A percentile compares a stretch with the other conserved stretches of the same genome.
Conservation (phyloP, 139 green algal species). For the Pleodorina starrii region DNA sequence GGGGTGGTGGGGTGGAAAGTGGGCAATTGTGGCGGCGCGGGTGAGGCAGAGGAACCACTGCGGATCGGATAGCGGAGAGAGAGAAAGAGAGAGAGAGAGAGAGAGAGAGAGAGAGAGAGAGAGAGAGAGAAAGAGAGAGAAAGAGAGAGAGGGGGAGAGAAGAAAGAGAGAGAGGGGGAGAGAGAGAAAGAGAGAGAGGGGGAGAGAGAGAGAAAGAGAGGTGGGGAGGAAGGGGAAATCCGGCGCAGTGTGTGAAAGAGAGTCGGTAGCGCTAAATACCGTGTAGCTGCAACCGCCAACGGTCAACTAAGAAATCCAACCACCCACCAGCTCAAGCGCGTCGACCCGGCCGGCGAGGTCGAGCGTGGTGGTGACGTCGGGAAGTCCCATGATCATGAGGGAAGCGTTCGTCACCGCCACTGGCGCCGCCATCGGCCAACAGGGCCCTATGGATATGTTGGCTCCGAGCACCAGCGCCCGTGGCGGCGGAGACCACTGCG, state of each 20-base stretch:
- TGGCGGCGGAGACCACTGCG: not conserved
- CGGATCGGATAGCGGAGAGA: no score
- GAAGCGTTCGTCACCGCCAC: not conserved
- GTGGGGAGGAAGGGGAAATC: not conserved
- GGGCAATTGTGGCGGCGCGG: not conserved
- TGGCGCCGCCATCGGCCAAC: conserved; percentile 3
- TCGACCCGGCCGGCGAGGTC: not conserved
- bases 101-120: not conserved
- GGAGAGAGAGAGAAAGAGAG: not conserved
- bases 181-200: not conserved
- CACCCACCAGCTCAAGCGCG: conserved; percentile 18
- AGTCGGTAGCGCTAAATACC: no score
- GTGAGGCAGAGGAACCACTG: not conserved
- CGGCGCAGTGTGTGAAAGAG: no score
- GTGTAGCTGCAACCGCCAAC: no score
- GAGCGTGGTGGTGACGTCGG: not conserved
- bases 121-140: not conserved
- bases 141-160: not conserved
- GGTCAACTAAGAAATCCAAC: no score
- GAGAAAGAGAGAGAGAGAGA: not conserved
- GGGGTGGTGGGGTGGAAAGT: not conserved
- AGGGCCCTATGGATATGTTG: conserved; percentile 9
- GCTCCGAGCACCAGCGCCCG: not conserved
- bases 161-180: not conserved
- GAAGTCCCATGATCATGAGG: not conserved